Base-by-base conservation (phyloP, 441 rosid species). In the Kokia cookei region DNA sequence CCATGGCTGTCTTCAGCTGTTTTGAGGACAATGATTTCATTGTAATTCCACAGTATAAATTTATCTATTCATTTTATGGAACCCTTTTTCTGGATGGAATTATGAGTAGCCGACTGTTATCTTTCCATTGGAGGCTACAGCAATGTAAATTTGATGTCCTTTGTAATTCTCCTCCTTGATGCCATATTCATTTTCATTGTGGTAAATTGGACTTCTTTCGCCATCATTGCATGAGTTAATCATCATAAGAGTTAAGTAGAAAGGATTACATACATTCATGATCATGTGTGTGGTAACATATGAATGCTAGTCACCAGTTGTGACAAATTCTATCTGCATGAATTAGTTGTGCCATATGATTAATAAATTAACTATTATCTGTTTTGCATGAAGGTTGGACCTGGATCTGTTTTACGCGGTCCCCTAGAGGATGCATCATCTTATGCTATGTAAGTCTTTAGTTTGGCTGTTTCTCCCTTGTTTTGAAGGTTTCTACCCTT, bases 321-420 rank as follows among this genome's bases (percentile, higher is more conserved):
- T 29, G 58, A 24, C 65, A 59, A 73, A 51, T 69, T 27, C 42
- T 54, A 17, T 42, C 37, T 3, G 4, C 32, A 47, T 43, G 14
- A 63, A 62, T 72, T 67, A 32, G 37, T 69, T 24, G 57, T 66
- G 5, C 51, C 64, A 11, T 42, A 11, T 53, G 69, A 50, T 59
- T 60, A 13, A 24, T 47, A 19, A 35, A 19, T 77, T 65, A 29
- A 35, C 27, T 42, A 11, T 57, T 57, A 69, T 61, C 24, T 80
- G 55, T 65, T 81, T 72, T 74, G 55, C 58, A 12, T 86, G 84
- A 82, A 97, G 99, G 92, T 97, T 79, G 99, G 97, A 65, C 93
- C 94, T 55, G 98, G 91, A 78, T 90, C 99, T 80, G 73, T 87
- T 81, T 85, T 97, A 88, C 93, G 92, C 79, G 97, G 97, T 83